Conservation (phyloP, 139 green algal genomes). For the Monoraphidium neglectum region DNA sequence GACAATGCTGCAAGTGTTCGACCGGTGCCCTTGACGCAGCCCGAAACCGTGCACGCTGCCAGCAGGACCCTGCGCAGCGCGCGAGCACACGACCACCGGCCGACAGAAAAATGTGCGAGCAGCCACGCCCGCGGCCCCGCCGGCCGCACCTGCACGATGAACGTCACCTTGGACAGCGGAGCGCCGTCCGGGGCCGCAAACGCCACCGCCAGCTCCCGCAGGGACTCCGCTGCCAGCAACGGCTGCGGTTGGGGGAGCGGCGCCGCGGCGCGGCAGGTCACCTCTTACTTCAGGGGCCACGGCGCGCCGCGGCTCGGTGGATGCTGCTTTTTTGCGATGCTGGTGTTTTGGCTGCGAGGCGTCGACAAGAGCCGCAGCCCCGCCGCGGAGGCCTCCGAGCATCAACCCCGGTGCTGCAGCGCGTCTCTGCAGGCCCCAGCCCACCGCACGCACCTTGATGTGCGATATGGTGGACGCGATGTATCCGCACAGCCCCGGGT, state of each 20-base stretch:
- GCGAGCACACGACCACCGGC: neutral
- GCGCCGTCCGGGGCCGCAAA: slow-evolving; percentile 27
- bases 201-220: slow-evolving; percentile 62
- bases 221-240: slow-evolving; percentile 40
- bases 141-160: slow-evolving; percentile 35
- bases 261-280: neutral
- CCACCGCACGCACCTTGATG: slow-evolving; percentile 11
- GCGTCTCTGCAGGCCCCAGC: neutral
- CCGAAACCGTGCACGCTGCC: neutral
- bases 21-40: neutral
- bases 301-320: neutral
- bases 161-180: slow-evolving; percentile 35
- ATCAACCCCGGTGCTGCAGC: neutral
- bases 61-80: neutral
- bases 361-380: neutral
- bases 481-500: slow-evolving; percentile 48
- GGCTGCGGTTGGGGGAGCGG: slow-evolving; percentile 9
- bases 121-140: neutral
- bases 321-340: neutral
- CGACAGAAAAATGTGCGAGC: neutral
- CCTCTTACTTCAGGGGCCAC: neutral
- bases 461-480: slow-evolving; percentile 29
- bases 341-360: neutral
- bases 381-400: neutral
- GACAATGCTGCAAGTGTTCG: neutral